phyloP scores from a whole-genome alignment of 2,329 filamentous ascomycete species.

The Fusarium avenaceum region DNA sequence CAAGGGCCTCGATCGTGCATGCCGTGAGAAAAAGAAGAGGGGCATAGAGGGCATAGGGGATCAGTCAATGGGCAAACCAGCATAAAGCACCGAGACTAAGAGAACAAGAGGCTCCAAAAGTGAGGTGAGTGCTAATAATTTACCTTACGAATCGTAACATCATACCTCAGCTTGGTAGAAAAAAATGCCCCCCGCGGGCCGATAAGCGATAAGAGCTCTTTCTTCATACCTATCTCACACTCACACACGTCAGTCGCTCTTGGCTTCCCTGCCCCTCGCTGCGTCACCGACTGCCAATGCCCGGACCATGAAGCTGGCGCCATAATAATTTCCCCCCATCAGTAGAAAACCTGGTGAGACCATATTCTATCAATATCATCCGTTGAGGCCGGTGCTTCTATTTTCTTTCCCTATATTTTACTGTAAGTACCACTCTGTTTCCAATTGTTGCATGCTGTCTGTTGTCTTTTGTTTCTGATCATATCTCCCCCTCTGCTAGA shows the following conservation, averaged over 20 bases:
- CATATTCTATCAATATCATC: constrained; percentile 46
- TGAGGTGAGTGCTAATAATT: constrained; percentile 43
- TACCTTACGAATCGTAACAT: constrained; percentile 40
- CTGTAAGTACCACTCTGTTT: constrained; percentile 29
- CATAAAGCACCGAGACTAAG: constrained; percentile 44
- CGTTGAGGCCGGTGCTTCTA: constrained; percentile 30
- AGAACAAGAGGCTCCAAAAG: constrained; percentile 15
- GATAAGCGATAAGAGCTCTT: constrained; percentile 51
- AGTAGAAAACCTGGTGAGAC: constrained; percentile 40
- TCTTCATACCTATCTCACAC: constrained; percentile 19
- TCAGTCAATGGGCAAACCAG: constrained; percentile 18
- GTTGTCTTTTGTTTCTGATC: constrained; percentile 43
- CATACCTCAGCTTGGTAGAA: constrained; percentile 35
- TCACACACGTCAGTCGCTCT: constrained; percentile 33
- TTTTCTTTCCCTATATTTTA: constrained; percentile 30
- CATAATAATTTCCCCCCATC: constrained; percentile 49
- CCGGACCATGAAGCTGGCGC: constrained; percentile 47
- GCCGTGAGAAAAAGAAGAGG: constrained; percentile 34
- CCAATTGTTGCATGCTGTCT: constrained; percentile 6
- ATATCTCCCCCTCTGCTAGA: constrained; percentile 43
- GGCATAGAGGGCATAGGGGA: constrained; percentile 26
- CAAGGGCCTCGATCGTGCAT: constrained; percentile 33
- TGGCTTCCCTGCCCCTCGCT: constrained; percentile 35
- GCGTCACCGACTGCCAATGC: constrained; percentile 44
- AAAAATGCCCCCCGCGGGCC: constrained; percentile 43